These are phyloP conservation scores for Cryphonectria japonica DNA, from an alignment of 2,329 filamentous ascomycete genomes.

Conservation along the genomic window DNA sequence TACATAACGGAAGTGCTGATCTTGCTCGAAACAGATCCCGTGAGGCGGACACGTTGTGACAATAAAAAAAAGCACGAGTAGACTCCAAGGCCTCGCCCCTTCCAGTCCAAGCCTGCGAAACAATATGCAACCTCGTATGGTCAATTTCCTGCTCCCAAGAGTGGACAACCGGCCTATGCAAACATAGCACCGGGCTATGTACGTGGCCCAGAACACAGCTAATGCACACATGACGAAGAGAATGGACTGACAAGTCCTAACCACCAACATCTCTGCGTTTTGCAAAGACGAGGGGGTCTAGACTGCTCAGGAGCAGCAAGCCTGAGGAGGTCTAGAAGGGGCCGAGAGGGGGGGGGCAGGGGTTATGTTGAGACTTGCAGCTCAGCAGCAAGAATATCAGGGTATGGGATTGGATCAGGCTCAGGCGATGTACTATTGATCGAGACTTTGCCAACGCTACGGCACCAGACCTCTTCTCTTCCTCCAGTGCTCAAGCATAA, in stretches of 20 bases:
- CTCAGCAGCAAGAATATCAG: background rate
- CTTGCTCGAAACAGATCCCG: background rate
- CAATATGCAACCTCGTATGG: background rate
- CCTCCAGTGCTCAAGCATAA: background rate
- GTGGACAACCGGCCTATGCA: background rate
- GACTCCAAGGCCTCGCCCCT: background rate
- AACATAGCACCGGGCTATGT: background rate
- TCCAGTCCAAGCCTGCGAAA: background rate
- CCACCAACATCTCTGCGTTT: background rate
- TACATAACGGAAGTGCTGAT: background rate
- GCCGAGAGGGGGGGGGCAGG: background rate
- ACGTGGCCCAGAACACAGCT: background rate
- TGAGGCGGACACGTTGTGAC: background rate
- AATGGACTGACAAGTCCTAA: background rate
- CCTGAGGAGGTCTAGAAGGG: background rate
- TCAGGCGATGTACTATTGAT: background rate
- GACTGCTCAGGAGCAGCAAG: background rate
- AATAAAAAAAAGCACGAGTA: background rate
- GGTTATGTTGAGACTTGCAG: background rate
- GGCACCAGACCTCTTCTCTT: background rate
- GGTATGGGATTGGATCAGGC: background rate
- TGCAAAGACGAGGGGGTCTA: background rate
- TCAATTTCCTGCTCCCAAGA: background rate
- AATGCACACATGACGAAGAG: background rate
- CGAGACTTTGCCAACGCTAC: background rate